phyloP scores from a whole-genome alignment of 768 basidiomycete genomes.

The Leccinum ochraceum region DNA sequence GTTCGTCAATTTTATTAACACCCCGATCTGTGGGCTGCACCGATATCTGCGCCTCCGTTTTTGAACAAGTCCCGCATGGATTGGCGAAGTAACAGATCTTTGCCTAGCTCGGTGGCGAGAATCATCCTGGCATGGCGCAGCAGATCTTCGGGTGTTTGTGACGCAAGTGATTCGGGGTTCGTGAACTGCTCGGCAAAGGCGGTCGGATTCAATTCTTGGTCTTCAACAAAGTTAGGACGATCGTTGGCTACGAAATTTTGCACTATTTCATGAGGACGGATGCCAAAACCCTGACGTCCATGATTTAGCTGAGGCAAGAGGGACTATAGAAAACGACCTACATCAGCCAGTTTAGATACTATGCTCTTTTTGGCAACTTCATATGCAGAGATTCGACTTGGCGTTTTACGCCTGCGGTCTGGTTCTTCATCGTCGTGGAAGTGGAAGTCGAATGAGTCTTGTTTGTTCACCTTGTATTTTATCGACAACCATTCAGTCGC shows the following conservation, averaged over 20 bases:
- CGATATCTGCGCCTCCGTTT: constrained; percentile 70
- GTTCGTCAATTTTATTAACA: constrained; percentile 70
- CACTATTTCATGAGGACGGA: constrained; percentile 81
- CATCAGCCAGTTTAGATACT: constrained; percentile 77
- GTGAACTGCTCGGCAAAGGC: constrained; percentile 86
- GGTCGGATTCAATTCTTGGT: constrained; percentile 77
- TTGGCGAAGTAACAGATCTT: constrained; percentile 85
- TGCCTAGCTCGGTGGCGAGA: constrained; percentile 86
- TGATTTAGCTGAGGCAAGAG: neutral
- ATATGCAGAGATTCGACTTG: constrained; percentile 82
- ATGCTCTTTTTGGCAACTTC: constrained; percentile 81
- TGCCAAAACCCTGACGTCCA: constrained; percentile 73
- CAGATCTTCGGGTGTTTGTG: constrained; percentile 63
- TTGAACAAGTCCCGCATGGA: constrained; percentile 76
- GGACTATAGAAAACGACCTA: constrained; percentile 35
- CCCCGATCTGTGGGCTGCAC: constrained; percentile 90
- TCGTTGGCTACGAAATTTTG: constrained; percentile 69
- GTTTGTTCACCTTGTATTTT: constrained; percentile 78
- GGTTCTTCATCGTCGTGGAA: constrained; percentile 69
- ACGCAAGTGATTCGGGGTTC: constrained; percentile 62
- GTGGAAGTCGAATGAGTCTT: constrained; percentile 58
- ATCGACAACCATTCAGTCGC: constrained; percentile 87
- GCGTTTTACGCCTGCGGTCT: constrained; percentile 72
- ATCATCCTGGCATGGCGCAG: constrained; percentile 79
- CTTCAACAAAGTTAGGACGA: constrained; percentile 70